Conservation (phyloP, 257 asterid genomes). For the Salvia rosmarinus region DNA sequence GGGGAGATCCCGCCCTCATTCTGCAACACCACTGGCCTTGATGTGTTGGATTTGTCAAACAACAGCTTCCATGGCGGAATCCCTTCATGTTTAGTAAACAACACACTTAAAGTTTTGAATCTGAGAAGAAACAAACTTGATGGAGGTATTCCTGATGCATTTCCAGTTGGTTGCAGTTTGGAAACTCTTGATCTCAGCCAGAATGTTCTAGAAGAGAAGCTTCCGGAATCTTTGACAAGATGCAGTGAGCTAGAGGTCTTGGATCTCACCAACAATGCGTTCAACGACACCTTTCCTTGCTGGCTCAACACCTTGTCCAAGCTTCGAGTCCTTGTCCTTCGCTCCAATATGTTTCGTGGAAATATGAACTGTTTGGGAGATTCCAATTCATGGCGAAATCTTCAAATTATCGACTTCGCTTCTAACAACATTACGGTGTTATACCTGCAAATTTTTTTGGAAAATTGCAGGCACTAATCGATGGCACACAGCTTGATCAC, state of each 20-base stretch:
- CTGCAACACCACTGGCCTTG: constrained; percentile 50
- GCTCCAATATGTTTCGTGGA: constrained; percentile 47
- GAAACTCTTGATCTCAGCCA: constrained; percentile 52
- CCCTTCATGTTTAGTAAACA: constrained; percentile 47
- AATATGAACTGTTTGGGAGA: constrained; percentile 35
- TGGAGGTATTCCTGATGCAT: constrained; percentile 45
- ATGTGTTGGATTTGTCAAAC: constrained; percentile 57
- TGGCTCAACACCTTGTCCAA: constrained; percentile 35
- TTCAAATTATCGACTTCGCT: constrained; percentile 49
- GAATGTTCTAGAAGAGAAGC: constrained; percentile 44
- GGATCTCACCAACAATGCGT: constrained; percentile 46
- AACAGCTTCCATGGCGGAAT: constrained; percentile 47
- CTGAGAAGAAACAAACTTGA: constrained; percentile 51
- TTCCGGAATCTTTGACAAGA: constrained; percentile 51
- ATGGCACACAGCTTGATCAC: constrained; percentile 19
- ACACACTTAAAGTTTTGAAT: constrained; percentile 41
- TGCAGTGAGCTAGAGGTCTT: constrained; percentile 48
- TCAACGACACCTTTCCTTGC: constrained; percentile 53
- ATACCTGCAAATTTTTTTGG: constrained; percentile 37
- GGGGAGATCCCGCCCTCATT: constrained; percentile 56
- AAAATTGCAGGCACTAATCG: constrained; percentile 37
- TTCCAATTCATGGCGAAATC: constrained; percentile 29
- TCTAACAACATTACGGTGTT: constrained; percentile 42
- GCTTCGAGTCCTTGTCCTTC: constrained; percentile 37
- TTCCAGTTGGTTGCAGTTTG: constrained; percentile 40